phyloP scores from a whole-genome alignment of 129 eudicot species.

The Centella asiatica region DNA sequence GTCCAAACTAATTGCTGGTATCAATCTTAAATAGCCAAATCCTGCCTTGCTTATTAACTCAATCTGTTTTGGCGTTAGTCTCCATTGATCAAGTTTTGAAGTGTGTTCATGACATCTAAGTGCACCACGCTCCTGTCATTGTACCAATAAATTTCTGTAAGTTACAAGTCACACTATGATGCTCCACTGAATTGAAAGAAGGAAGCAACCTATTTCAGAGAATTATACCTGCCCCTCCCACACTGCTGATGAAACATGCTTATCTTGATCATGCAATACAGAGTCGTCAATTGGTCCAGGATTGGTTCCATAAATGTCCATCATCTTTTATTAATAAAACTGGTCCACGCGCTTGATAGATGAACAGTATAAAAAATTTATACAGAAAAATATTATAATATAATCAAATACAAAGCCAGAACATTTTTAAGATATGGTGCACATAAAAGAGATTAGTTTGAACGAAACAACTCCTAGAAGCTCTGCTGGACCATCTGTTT shows the following conservation, averaged over 20 bases:
- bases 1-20: conserved; percentile 93
- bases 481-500: too few relatives aligned
- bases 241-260: conserved; percentile 92
- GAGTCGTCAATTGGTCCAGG: conserved; percentile 93
- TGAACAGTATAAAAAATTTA: neutral
- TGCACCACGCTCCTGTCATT: conserved; percentile 82
- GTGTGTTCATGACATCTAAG: conserved; percentile 99
- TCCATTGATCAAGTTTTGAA: conserved; percentile 94
- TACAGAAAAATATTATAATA: neutral
- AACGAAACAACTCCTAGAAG: too few relatives aligned
- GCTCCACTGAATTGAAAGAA: neutral
- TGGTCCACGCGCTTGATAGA: conserved; percentile 7
- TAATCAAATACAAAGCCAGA: neutral
- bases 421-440: neutral
- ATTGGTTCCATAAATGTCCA: conserved; percentile 73
- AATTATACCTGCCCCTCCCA: conserved; percentile 93
- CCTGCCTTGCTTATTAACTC: conserved; percentile 78
- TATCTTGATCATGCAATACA: conserved; percentile 90
- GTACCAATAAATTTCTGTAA: neutral
- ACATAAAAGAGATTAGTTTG: too few relatives aligned
- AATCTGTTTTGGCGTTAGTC: conserved; percentile 64
- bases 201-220: conserved; percentile 6
- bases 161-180: neutral
- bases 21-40: conserved; percentile 72
- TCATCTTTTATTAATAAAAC: conserved; percentile 22